phyloP scores from a whole-genome alignment of 1,139 yeast genomes.

The Trichomonascaceae sp. region DNA sequence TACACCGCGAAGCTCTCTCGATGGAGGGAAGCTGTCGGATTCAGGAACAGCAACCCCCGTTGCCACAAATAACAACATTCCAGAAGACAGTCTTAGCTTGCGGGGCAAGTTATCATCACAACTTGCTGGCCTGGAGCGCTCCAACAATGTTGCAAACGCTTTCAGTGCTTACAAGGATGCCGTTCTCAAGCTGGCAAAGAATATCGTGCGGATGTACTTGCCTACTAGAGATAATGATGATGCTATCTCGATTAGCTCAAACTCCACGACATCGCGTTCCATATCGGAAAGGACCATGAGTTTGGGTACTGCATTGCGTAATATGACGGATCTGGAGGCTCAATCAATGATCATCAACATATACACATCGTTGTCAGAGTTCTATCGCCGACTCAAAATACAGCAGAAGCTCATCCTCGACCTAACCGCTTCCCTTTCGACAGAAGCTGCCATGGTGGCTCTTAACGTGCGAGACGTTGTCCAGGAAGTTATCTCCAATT shows the following conservation, averaged over 20 bases:
- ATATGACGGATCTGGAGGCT: conserved; percentile 60
- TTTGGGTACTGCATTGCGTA: conserved; percentile 45
- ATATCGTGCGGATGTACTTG: conserved; percentile 50
- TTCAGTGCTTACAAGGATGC: conserved; percentile 55
- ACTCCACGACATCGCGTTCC: conserved; percentile 12
- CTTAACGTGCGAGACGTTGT: conserved; percentile 33
- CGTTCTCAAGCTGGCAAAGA: conserved; percentile 56
- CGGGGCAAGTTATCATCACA: conserved; percentile 32
- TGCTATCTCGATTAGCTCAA: conserved; percentile 15
- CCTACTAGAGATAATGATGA: conserved; percentile 30
- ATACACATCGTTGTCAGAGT: conserved; percentile 54
- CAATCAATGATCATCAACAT: conserved; percentile 54
- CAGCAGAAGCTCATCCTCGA: conserved; percentile 76
- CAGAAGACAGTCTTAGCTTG: too few relatives aligned
- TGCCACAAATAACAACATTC: conserved; percentile 14
- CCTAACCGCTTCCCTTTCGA: conserved; percentile 41
- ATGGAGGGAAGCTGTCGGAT: background rate
- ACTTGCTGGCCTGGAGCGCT: conserved; percentile 44
- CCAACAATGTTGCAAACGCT: conserved; percentile 53
- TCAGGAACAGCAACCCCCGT: conserved; percentile 1
- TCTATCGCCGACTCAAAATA: conserved; percentile 55
- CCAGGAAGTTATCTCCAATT: conserved; percentile 52
- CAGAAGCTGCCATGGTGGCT: conserved; percentile 7
- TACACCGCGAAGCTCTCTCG: background rate
- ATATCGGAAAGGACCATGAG: conserved; percentile 20